Percentiles rank a stretch among this genome's conserved stretches.
phyloP scores from a whole-genome alignment of 768 basidiomycete genomes.

The Trametes meyenii region DNA sequence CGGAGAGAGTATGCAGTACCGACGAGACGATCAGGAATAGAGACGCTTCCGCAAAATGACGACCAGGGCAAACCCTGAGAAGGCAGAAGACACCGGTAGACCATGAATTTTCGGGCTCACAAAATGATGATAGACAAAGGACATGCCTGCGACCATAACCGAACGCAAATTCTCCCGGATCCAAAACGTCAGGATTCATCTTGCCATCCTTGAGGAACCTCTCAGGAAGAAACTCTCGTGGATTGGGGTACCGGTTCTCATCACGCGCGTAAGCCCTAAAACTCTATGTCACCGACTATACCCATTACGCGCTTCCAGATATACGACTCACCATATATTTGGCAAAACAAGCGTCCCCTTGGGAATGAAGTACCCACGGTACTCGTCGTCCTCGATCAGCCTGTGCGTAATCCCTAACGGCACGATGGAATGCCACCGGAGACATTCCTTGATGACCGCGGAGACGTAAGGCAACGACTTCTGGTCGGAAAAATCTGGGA shows the following conservation, averaged over 20 bases:
- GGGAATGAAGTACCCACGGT: constrained; percentile 34
- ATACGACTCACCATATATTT: constrained; percentile 25
- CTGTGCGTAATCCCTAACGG: constrained; percentile 23
- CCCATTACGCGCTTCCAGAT: not conserved
- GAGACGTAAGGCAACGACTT: constrained; percentile 27
- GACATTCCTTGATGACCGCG: constrained; percentile 28
- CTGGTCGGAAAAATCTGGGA: constrained; percentile 18
- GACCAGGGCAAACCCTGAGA: constrained; percentile 30
- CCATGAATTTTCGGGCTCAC: not conserved
- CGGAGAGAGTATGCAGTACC: constrained; percentile 14
- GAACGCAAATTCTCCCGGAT: constrained; percentile 15
- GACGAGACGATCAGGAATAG: constrained; percentile 15
- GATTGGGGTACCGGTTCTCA: constrained; percentile 36
- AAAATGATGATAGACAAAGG: not conserved
- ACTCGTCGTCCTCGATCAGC: constrained; percentile 30
- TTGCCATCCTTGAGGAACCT: constrained; percentile 33
- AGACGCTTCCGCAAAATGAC: constrained; percentile 26
- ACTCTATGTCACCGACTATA: not conserved
- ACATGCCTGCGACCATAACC: constrained; percentile 1
- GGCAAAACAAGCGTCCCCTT: constrained; percentile 30
- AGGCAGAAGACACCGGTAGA: not conserved
- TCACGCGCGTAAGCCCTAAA: constrained; percentile 43
- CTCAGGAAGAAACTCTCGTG: constrained; percentile 40
- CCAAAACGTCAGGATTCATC: constrained; percentile 2
- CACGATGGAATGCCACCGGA: constrained; percentile 25